Conservation (phyloP, 164 flowering plant species). For the Cinnamomum chago region DNA sequence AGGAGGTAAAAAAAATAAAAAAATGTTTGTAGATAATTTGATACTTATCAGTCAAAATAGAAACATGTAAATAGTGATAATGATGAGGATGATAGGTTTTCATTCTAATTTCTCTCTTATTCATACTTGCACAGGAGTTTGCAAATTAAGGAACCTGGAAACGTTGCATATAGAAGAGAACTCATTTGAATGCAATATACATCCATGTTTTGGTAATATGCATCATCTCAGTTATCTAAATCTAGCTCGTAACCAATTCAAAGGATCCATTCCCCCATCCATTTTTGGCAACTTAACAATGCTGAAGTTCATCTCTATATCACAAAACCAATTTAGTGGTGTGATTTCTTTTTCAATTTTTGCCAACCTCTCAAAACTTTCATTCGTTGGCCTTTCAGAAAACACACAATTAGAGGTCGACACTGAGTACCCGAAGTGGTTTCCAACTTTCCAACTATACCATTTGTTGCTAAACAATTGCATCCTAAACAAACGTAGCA, state of each 20-base stretch:
- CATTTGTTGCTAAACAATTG: not conserved
- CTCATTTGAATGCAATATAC: constrained; percentile 1
- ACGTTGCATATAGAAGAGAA: not conserved
- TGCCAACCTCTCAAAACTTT: constrained; percentile 9
- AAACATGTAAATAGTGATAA: too few species aligned
- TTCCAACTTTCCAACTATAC: constrained; percentile 6
- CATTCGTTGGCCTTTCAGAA: not conserved
- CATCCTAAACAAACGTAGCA: not conserved
- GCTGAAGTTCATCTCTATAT: constrained; percentile 1
- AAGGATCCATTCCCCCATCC: constrained; percentile 6
- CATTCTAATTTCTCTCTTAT: too few species aligned
- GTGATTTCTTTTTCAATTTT: not conserved
- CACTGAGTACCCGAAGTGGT: not conserved
- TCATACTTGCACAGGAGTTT: not conserved
- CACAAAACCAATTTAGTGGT: not conserved
- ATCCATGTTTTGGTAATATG: constrained; percentile 9
- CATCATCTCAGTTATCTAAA: not conserved
- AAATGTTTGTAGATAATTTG: too few species aligned
- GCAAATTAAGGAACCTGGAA: constrained; percentile 6
- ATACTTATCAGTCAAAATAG: too few species aligned
- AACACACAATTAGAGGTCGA: not conserved
- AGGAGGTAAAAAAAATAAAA: too few species aligned
- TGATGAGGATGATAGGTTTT: too few species aligned
- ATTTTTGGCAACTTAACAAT: not conserved
- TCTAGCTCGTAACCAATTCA: constrained; percentile 2